A percentile compares a stretch with the other conserved stretches of the same genome.
These are phyloP conservation scores for Metarhizium humberi DNA, from an alignment of 2,329 filamentous ascomycete genomes.

Conservation along the genomic window DNA sequence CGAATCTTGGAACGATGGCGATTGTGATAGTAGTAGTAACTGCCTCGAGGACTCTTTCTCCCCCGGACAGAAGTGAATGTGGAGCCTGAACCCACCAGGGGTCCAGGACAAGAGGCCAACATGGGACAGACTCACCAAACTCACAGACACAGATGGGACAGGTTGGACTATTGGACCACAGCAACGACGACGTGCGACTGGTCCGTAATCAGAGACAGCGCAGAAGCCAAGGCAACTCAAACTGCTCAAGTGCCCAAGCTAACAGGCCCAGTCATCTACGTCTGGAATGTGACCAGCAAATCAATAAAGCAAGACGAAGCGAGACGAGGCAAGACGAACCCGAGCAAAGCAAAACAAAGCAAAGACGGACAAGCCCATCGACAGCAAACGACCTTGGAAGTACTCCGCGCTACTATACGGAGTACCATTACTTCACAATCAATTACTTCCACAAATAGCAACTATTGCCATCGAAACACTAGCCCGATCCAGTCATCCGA, in stretches of 20 bases:
- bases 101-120: neutral
- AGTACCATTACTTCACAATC: neutral
- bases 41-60: neutral
- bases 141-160: neutral
- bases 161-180: neutral
- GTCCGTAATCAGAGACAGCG: constrained; percentile 4
- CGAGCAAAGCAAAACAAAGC: too few relatives aligned
- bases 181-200: neutral
- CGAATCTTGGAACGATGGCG: neutral
- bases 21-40: neutral
- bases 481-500: neutral
- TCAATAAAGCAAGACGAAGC: neutral
- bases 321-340: neutral
- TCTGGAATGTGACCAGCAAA: neutral
- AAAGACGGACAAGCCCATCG: neutral
- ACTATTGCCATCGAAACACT: neutral
- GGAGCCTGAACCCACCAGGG: neutral
- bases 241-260: neutral
- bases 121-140: neutral
- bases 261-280: neutral
- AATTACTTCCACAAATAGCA: neutral
- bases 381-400: neutral
- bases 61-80: neutral
- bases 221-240: neutral
- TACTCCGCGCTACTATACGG: neutral